phyloP scores from a whole-genome alignment of 2,329 filamentous ascomycete genomes.

The Sarocladium strictum region DNA sequence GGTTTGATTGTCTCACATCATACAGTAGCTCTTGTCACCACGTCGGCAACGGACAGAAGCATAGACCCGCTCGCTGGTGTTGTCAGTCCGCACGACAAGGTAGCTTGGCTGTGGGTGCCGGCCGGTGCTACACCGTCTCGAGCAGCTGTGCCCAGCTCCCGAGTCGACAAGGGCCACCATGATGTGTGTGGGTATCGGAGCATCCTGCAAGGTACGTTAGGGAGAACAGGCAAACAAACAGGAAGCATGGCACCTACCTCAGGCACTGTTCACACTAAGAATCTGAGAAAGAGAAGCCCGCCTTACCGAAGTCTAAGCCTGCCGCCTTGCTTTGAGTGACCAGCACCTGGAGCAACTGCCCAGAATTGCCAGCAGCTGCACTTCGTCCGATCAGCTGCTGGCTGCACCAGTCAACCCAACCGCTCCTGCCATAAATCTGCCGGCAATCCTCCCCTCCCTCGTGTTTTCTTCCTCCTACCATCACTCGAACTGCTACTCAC shows the following conservation, averaged over 20 bases:
- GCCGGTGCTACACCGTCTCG: neutral
- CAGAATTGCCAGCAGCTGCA: neutral
- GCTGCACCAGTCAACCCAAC: neutral
- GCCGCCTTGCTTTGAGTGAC: neutral
- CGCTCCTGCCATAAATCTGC: constrained; percentile 6
- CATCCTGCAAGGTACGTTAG: neutral
- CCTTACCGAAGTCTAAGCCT: neutral
- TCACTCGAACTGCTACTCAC: neutral
- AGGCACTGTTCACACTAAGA: neutral
- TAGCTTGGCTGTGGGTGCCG: neutral
- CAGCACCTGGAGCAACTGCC: neutral
- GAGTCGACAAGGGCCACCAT: too few relatives aligned
- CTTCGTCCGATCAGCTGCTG: neutral
- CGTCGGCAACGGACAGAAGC: neutral
- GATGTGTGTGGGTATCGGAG: neutral
- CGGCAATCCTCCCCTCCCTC: neutral
- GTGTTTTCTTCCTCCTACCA: neutral
- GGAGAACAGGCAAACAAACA: neutral
- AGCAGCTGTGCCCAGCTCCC: too few relatives aligned
- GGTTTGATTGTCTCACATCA: constrained; percentile 1
- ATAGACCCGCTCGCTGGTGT: neutral
- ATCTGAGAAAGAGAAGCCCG: neutral
- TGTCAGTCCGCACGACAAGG: neutral
- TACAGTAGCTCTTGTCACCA: neutral
- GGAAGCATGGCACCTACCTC: neutral